Evolutionary conservation across 2,329 filamentous ascomycete genomes (phyloP), one percentile per base, ranked within the genome.

Genomic region (Fusarium lyarnte): DNA sequence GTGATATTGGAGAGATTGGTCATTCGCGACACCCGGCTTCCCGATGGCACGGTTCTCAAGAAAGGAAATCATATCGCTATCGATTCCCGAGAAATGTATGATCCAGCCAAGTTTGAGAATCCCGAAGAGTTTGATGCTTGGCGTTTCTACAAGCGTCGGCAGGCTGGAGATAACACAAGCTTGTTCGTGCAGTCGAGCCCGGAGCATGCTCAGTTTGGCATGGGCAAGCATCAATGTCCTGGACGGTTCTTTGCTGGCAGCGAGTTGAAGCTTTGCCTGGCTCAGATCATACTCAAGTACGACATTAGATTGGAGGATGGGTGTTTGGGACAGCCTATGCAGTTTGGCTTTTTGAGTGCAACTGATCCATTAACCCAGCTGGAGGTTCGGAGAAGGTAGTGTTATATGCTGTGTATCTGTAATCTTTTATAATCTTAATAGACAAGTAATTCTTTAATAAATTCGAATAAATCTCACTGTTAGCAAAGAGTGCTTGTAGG

Each of bases 351-450:
- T 0, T 8, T 61, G 25, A 43, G 31, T 13, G 13, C 29, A 4
- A 43, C 23, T 4, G 38, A 61, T 21, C 58, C 38, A 8, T 45
- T 9, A 8, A 23, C 25, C 3, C 23, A 58, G 38, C 6, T 61
- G 0, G 38, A 58, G 13, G 25, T 61, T 19, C 14, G 12, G 9
- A 31, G 29, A 17, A 38, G 38, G 13, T 41, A 52, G 9, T 5
- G 3, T 1, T 9, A 12, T n/a, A 8, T 3, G 11, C 0, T 1
- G 12, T 38, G 6, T 17, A 16, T 16, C 17, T 27, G 0, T 38
- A 27, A 8, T 3, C 8, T 8, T 21, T n/a, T 27, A 0, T 38
- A 27, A 8, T 3, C 8, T 8, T 21, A 8, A 17, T 52, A 27
- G 33, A n/a, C 19, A 16, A 38, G 9, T 11, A 16, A 49, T 19